Base-by-base conservation (phyloP, 2,329 filamentous ascomycete genomes). In the Magnaporthiopsis poae region DNA sequence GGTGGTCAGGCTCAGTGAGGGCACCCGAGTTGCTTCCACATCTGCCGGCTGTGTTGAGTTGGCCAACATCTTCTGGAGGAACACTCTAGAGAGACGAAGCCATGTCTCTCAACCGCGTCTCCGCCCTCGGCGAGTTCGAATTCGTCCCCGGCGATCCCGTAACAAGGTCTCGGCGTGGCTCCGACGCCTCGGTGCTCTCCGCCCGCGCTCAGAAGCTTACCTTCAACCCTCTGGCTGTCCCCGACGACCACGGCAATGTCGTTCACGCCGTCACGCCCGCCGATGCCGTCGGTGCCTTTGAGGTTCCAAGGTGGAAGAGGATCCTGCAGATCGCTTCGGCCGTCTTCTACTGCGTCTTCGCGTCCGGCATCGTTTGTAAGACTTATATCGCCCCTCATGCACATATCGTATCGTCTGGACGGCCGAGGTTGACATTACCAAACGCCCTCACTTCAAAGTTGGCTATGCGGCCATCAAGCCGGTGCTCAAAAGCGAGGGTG, bases 381-480 rank as follows among this genome's bases (percentile, higher is more conserved):
- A n/a, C 8, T n/a, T 11, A 25, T 9, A 21, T 3, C 21, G 2
- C n/a, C 21, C 46, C 46, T 56, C n/a, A 11, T 56, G 21, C 1
- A 56, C 18, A 18, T 25, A n/a, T 9, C 8, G 7, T 25, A n/a
- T 25, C 3, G 46, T 25, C 8, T 5, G 5, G 18, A 8, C 39
- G 21, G 18, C 46, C 21, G 46, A 56, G 18, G 46, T 21, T 56
- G 21, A 56, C 46, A 21, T 5, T 21, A 8, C 21, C 39, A 52
- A 52, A 36, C 35, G 3, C 35, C 35, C 11, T 18, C 39, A 18
- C 39, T 39, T 39, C 36, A 39, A 39, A 25, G 95, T 95, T 77
- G 91, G 91, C 46, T 96, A 91, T 76, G 91, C 91, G 18, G 91
- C 91, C 15, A 81, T 96, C 71, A 96, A 95, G 74, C 91, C 91